Base-by-base conservation (phyloP, 345 rosid genomes). In the Limnanthes douglasii region DNA sequence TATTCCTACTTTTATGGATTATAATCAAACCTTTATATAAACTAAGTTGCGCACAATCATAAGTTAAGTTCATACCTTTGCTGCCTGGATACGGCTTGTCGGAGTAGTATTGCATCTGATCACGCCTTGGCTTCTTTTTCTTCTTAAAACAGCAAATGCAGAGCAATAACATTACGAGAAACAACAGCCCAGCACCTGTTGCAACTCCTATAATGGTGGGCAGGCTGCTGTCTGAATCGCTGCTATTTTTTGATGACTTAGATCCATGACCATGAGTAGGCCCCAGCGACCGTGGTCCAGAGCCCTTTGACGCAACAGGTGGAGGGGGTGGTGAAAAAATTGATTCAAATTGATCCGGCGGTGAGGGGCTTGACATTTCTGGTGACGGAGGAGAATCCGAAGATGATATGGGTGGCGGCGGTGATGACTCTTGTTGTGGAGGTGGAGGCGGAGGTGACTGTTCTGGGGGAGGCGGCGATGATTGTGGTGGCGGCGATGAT, bases 381-480 rank as follows among this genome's bases (percentile, higher is more conserved):
- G 58, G 40, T 22, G 43, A 19, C 26, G 64, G 25, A 18, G 37
- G 9, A 9, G 7, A 15, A 23, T 13, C n/a, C n/a, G n/a, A n/a
- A n/a, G n/a, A n/a, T n/a, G n/a, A n/a, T n/a, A n/a, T n/a, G n/a
- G n/a, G n/a, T n/a, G 43, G 36, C 33, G 25, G 20, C 0, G 43
- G 39, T 0, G 54, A 28, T 16, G 60, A 27, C 19, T 22, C 2
- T 9, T 3, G 13, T 11, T 1, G 18, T 21, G 7, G 48, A 25
- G 29, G 62, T 2, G 69, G 60, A 5, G 71, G 36, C 3, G 61
- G 56, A 11, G 61, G 40, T 23, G n/a, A n/a, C n/a, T n/a, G n/a
- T n/a, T n/a, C n/a, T n/a, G 64, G 35, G 25, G 54, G 25, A 44
- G 49, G 56, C 20, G 50, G n/a, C 17, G 61, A 43, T 39, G 31